A percentile compares a stretch with the other conserved stretches of the same genome.
phyloP scores from a whole-genome alignment of 2,329 filamentous ascomycete species.

The Hypomyces rosellus region DNA sequence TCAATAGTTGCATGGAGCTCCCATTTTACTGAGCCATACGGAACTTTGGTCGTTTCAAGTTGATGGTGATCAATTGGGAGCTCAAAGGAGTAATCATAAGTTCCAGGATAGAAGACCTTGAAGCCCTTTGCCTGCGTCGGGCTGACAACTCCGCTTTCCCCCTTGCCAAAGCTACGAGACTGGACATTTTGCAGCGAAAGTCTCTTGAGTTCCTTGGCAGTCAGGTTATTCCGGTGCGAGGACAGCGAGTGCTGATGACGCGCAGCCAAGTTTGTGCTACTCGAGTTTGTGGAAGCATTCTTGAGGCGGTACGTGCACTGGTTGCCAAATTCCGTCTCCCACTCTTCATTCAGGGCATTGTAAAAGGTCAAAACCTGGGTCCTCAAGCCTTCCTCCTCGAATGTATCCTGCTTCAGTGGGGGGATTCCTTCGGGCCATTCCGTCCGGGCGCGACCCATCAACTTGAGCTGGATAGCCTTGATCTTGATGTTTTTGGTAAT shows the following conservation, averaged over 20 bases:
- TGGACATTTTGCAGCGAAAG: constrained; percentile 76
- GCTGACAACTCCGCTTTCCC: constrained; percentile 61
- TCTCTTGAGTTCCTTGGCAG: constrained; percentile 52
- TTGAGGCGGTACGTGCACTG: constrained; percentile 52
- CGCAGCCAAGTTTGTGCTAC: constrained; percentile 26
- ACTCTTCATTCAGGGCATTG: constrained; percentile 62
- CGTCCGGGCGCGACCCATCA: constrained; percentile 77
- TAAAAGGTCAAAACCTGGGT: constrained; percentile 91
- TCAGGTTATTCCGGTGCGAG: constrained; percentile 22
- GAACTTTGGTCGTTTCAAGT: constrained; percentile 81
- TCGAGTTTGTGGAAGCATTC: constrained; percentile 28
- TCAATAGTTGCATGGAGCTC: constrained; percentile 81
- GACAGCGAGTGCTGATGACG: constrained; percentile 15
- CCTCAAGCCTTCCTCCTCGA: constrained; percentile 78
- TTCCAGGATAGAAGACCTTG: constrained; percentile 73
- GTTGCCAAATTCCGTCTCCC: constrained; percentile 57
- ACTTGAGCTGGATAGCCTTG: constrained; percentile 81
- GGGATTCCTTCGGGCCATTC: constrained; percentile 98
- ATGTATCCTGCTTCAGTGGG: constrained; percentile 74
- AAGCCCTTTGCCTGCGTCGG: constrained; percentile 62
- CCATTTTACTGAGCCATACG: constrained; percentile 81
- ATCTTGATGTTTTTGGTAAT: constrained; percentile 89
- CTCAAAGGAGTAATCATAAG: constrained; percentile 68
- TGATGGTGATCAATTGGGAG: constrained; percentile 83
- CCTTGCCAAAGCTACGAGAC: constrained; percentile 78